phyloP scores from a whole-genome alignment of 352 stramenopile genomes.

The Pythium oligandrum region DNA sequence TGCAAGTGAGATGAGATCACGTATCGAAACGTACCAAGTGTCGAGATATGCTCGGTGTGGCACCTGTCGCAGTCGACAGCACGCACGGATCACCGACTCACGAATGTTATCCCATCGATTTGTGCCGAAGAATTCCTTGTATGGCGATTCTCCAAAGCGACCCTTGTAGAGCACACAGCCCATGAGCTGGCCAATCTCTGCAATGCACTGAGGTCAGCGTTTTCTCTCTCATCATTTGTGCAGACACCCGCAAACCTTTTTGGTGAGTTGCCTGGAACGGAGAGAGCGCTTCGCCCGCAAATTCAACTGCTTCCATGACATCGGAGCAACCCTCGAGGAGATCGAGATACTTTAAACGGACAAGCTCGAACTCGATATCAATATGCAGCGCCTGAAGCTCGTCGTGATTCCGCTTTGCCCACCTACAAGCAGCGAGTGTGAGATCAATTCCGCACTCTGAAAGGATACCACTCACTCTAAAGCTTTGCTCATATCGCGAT shows the following conservation, averaged over 20 bases:
- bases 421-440: conserved; percentile 24
- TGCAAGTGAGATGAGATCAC: neutral
- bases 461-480: conserved; percentile 40
- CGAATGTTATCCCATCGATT: conserved; percentile 71
- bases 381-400: conserved; percentile 46
- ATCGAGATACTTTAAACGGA: conserved; percentile 80
- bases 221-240: neutral
- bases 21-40: conserved; percentile 42
- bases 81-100: conserved; percentile 65
- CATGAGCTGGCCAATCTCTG: conserved; percentile 78
- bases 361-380: conserved; percentile 80
- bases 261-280: conserved; percentile 57
- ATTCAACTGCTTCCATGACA: conserved; percentile 64
- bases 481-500: conserved; percentile 55
- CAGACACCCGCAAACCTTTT: conserved; percentile 24
- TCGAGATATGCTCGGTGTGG: conserved; percentile 69
- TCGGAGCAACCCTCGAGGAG: conserved; percentile 57
- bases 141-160: conserved; percentile 66
- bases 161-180: conserved; percentile 76
- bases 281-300: conserved; percentile 58
- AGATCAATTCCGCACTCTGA: too few species aligned
- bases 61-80: conserved; percentile 64
- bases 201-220: neutral
- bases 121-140: conserved; percentile 67
- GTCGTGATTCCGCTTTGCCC: conserved; percentile 48